Conservation (phyloP, 257 asterid species). For the Ligustrum vulgare region DNA sequence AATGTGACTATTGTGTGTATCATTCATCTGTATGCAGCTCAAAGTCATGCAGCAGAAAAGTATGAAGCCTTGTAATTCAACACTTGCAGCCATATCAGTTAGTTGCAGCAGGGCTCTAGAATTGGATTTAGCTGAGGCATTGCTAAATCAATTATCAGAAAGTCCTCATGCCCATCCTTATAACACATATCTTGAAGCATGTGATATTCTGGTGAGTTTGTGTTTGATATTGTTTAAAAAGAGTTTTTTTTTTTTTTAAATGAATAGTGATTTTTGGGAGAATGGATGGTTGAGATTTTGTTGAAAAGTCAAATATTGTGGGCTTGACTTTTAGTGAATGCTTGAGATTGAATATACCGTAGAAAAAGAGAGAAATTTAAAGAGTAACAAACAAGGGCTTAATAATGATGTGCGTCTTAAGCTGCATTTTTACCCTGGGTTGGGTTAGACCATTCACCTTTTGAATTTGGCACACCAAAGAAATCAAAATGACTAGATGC, state of each 20-base stretch:
- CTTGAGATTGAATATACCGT: too few relatives aligned
- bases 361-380: too few relatives aligned
- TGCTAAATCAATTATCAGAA: constrained; percentile 54
- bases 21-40: constrained; percentile 55
- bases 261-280: too few relatives aligned
- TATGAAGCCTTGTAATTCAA: constrained; percentile 67
- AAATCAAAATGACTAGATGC: constrained; percentile 1
- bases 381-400: too few relatives aligned
- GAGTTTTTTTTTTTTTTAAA: too few relatives aligned
- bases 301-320: too few relatives aligned
- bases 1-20: constrained; percentile 12
- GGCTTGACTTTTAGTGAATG: too few relatives aligned
- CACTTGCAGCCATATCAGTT: constrained; percentile 69
- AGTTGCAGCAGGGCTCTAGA: constrained; percentile 72
- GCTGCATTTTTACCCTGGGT: constrained; percentile 1
- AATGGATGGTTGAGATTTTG: too few relatives aligned
- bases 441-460: constrained; percentile 8
- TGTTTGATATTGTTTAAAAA: too few relatives aligned
- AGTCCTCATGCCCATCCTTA: constrained; percentile 42
- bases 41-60: constrained; percentile 68
- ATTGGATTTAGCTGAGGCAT: constrained; percentile 72
- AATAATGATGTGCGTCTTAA: constrained; percentile 22
- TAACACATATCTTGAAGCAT: constrained; percentile 80
- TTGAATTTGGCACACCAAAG: constrained; percentile 3
- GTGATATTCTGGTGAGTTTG: constrained; percentile 75